Evolutionary conservation across 78 protist species (phyloP).

Genomic region (Tieghemostelium lacteum): DNA sequence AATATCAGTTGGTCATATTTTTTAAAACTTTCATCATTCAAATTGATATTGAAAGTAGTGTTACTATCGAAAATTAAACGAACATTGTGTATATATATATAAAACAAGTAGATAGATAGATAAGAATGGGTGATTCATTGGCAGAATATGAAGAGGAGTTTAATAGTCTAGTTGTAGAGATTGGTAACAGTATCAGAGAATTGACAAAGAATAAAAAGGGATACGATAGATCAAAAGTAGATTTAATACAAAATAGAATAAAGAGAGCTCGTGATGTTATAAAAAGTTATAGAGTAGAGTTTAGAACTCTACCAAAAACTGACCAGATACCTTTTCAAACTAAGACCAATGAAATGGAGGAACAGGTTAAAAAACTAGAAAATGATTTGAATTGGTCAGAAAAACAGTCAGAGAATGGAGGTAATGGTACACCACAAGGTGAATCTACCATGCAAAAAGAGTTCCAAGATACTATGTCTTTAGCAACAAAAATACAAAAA

Average conservation of each 20-base stretch:
- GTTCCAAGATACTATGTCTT: conserved; percentile 31
- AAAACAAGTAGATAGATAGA: too few relatives aligned
- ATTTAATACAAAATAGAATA: too few relatives aligned
- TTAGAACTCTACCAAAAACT: conserved; percentile 35
- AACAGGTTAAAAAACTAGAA: conserved; percentile 37
- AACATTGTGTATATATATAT: too few relatives aligned
- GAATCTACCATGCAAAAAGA: not conserved
- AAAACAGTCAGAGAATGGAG: conserved; percentile 17
- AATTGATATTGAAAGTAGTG: too few relatives aligned
- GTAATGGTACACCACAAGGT: not conserved
- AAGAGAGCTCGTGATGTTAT: not conserved
- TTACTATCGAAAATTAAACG: too few relatives aligned
- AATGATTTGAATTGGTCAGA: conserved; percentile 71
- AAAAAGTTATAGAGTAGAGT: conserved; percentile 52
- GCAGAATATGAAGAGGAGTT: conserved; percentile 24
- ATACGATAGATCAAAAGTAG: not conserved
- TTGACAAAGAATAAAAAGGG: conserved; percentile 1
- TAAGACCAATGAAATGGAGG: conserved; percentile 45
- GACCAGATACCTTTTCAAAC: conserved; percentile 29
- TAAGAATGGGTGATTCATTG: not conserved
- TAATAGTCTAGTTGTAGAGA: not conserved
- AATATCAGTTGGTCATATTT: too few relatives aligned
- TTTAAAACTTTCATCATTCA: too few relatives aligned
- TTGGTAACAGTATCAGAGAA: conserved; percentile 15
- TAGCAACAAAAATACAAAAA: conserved; percentile 50